These are phyloP conservation scores for Schizonepeta tenuifolia DNA, from an alignment of 257 asterid genomes.

Conservation along the genomic window DNA sequence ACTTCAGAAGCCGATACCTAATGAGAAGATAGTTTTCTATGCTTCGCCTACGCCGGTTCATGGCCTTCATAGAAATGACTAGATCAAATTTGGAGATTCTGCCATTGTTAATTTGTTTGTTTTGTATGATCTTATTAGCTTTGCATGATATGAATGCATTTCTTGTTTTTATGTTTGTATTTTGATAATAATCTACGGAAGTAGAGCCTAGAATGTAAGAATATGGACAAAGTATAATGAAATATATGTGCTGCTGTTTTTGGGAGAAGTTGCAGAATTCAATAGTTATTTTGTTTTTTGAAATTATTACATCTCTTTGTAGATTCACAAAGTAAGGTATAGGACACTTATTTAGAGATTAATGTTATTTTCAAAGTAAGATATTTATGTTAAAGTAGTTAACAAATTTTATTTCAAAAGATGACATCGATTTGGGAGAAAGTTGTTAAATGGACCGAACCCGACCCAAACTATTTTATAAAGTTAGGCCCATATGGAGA, in stretches of 20 bases:
- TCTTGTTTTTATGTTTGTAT: neutral
- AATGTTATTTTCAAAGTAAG: no score
- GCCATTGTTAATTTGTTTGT: neutral
- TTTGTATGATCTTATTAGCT: neutral
- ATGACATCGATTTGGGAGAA: no score
- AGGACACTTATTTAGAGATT: no score
- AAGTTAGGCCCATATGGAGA: no score
- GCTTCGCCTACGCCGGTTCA: no score
- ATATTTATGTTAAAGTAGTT: no score
- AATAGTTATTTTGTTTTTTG: no score
- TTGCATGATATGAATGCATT: neutral
- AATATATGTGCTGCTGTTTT: neutral
- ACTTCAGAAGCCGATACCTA: constrained; percentile 43
- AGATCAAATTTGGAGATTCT: neutral
- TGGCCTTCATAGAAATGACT: constrained; percentile 44
- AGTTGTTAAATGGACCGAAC: no score
- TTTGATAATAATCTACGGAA: neutral
- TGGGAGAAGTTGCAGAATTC: neutral
- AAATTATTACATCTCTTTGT: no score
- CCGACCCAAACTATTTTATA: no score
- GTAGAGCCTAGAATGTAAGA: constrained; percentile 1
- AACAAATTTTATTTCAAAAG: no score
- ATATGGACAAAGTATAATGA: neutral
- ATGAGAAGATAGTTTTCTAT: constrained; percentile 53
- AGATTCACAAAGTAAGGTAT: no score